Base-by-base conservation (phyloP, 371 early-diverging fungal genomes). In the Catenaria anguillulae region DNA sequence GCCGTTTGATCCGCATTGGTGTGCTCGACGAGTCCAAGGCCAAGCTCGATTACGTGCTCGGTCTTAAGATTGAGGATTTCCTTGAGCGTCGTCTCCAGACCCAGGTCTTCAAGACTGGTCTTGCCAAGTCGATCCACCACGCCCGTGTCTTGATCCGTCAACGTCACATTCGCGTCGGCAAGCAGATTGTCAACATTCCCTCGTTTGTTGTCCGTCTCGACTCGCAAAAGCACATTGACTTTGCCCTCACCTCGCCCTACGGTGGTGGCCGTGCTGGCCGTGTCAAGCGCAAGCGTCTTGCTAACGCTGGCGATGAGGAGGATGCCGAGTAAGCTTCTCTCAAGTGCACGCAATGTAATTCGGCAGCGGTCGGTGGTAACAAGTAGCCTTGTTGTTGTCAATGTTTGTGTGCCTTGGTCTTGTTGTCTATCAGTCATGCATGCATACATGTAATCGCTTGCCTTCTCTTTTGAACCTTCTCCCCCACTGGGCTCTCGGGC, bases 71-170 rank as follows among this genome's bases (percentile, higher is more conserved):
- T 72, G 94, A 94, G 79, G 90, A 95, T 74, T 98, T 99, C 81
- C 83, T 99, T 82, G 97, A 98, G 80, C 89, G 99, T 71, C 90
- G 99, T 72, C 90, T 99, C 68, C 99, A 99, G 82, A 94, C 97
- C 71, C 94, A 93, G 83, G 98, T 99, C 67, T 95, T 93, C 89
- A 92, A 93, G 86, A 82, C 88, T 63, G 99, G 99, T 66, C 81
- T 99, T 64, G 99, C 99, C 78, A 96, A 91, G 84, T 93, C 93
- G 66, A 92, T 99, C 71, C 99, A 99, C 84, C 97, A 98, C 77
- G 99, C 99, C 63, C 92, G 99, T 83, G 94, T 94, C 71, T 78
- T 99, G 71, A 99, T 99, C 80, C 87, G 90, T 70, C 95, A 93
- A 77, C 86, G 90, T 67, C 98, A 98, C 87, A 98, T 98, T 77